phyloP scores from a whole-genome alignment of 2,329 filamentous ascomycete species.

The Penicillium sp. region DNA sequence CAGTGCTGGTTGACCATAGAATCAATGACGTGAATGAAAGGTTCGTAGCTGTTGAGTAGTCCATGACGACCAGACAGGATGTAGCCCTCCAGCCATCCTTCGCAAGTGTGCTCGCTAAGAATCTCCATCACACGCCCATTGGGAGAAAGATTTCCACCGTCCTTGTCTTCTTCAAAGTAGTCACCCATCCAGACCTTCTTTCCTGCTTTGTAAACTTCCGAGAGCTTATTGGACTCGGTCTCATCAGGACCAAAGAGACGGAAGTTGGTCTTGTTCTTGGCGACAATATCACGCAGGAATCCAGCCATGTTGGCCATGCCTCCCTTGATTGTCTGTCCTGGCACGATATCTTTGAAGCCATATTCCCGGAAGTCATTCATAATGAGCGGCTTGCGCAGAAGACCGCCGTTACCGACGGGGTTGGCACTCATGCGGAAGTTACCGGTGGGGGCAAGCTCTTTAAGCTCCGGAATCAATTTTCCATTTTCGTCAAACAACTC shows the following conservation, averaged over 20 bases:
- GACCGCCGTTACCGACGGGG: constrained; percentile 69
- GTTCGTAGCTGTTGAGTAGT: constrained; percentile 76
- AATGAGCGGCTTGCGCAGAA: constrained; percentile 63
- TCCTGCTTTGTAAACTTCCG: constrained; percentile 66
- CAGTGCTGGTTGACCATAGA: constrained; percentile 85
- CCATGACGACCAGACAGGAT: constrained; percentile 72
- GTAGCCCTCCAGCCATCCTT: constrained; percentile 80
- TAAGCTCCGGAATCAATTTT: constrained; percentile 61
- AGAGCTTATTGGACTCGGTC: constrained; percentile 77
- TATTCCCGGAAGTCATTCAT: constrained; percentile 71
- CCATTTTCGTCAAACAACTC: constrained; percentile 66
- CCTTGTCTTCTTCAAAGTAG: constrained; percentile 71
- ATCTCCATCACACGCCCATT: constrained; percentile 78
- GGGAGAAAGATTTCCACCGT: constrained; percentile 69
- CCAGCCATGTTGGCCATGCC: constrained; percentile 69
- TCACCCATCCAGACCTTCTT: constrained; percentile 81
- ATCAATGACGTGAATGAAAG: constrained; percentile 79
- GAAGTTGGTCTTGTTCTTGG: constrained; percentile 64
- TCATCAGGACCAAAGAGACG: constrained; percentile 77
- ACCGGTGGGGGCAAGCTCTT: constrained; percentile 63
- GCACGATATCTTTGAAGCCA: constrained; percentile 59
- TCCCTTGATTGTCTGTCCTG: constrained; percentile 56
- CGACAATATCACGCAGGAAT: constrained; percentile 67
- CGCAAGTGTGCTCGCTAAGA: constrained; percentile 75
- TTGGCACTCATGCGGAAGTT: constrained; percentile 73